A percentile compares a stretch with the other conserved stretches of the same genome.
Conservation (phyloP, 2,329 filamentous ascomycete species). For the Delphinella strobiligena region DNA sequence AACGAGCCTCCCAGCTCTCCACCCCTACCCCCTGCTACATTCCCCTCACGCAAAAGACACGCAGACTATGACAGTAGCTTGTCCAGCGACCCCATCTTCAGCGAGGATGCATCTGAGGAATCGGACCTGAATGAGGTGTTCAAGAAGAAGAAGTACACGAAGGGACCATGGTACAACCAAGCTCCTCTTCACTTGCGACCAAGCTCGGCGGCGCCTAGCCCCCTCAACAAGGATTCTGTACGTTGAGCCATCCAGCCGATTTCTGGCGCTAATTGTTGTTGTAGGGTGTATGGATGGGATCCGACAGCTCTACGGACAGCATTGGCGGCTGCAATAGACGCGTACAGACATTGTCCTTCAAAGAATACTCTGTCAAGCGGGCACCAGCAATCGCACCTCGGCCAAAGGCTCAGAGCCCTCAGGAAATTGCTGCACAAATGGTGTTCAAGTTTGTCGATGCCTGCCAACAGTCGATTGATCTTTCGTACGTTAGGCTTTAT, state of each 20-base stretch:
- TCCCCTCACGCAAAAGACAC: slow-evolving; percentile 17
- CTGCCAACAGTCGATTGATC: slow-evolving; percentile 48
- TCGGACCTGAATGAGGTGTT: slow-evolving; percentile 36
- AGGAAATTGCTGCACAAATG: slow-evolving; percentile 14
- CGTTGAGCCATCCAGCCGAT: too few relatives aligned
- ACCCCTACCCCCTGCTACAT: slow-evolving; percentile 5
- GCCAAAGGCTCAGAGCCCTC: not conserved
- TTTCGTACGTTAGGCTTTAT: slow-evolving; percentile 43
- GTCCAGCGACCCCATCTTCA: slow-evolving; percentile 64
- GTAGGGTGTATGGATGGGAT: slow-evolving; percentile 53
- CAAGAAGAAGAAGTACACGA: slow-evolving; percentile 54
- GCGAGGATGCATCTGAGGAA: slow-evolving; percentile 52
- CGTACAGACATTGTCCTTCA: slow-evolving; percentile 7
- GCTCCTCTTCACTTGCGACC: not conserved
- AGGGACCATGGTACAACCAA: slow-evolving; percentile 45
- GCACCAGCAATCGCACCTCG: not conserved
- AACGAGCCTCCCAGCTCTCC: slow-evolving; percentile 9
- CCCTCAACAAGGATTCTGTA: not conserved
- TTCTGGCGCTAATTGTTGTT: too few relatives aligned
- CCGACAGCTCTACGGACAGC: slow-evolving; percentile 31
- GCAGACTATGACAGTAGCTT: slow-evolving; percentile 23
- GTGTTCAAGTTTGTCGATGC: slow-evolving; percentile 32
- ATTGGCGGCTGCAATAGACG: slow-evolving; percentile 3
- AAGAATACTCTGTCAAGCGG: slow-evolving; percentile 4
- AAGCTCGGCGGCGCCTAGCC: not conserved